Evolutionary conservation across 2,329 filamentous ascomycete species (phyloP), one percentile per base, ranked within the genome.

Genomic region (Ophiognomonia clavigignenti-juglandacearum): DNA sequence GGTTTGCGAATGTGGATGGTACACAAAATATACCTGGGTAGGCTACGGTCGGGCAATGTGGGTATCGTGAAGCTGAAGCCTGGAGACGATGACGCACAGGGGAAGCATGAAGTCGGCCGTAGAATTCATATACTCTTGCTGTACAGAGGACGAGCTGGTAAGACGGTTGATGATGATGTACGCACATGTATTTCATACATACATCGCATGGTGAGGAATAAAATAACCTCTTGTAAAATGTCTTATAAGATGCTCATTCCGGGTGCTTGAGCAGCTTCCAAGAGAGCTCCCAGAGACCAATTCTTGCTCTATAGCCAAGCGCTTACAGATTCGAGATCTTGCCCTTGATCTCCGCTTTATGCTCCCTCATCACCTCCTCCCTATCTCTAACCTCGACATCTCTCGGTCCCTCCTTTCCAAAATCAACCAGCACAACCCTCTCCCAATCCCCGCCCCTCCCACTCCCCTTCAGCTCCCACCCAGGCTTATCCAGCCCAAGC

Each of bases 401-500:
- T 37, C 63, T 66, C 19, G 77, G 77, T 1, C 72, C 75, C 0
- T 65, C 74, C 59, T 70, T 76, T 6, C 53, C 61, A 59, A 82
- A 80, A 43, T 64, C 67, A 4, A 81, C 73, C 52, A 85, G 52
- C 14, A 83, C 74, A 7, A 83, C 78, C n/a, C 72, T 70, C 54
- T 81, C 72, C 61, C 64, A 69, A 53, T 85, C 82, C 0, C 82
- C 82, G 0, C 71, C 72, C 41, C 75, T 66, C 3, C 60, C 69
- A 3, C 59, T 67, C 0, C 57, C 71, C 54, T 64, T 65, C 29
- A 84, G 63, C 60, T 84, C 81, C 4, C 65, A 68, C 0, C 79
- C 79, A 0, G 80, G 77, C 54, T 71, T 73, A 43, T 82, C 77
- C n/a, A 86, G 58, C 0, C 66, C 75, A 32, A 85, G 57, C 3